These are phyloP conservation scores for Euphorbia corollata DNA, from an alignment of 441 rosid species.

Conservation along the genomic window DNA sequence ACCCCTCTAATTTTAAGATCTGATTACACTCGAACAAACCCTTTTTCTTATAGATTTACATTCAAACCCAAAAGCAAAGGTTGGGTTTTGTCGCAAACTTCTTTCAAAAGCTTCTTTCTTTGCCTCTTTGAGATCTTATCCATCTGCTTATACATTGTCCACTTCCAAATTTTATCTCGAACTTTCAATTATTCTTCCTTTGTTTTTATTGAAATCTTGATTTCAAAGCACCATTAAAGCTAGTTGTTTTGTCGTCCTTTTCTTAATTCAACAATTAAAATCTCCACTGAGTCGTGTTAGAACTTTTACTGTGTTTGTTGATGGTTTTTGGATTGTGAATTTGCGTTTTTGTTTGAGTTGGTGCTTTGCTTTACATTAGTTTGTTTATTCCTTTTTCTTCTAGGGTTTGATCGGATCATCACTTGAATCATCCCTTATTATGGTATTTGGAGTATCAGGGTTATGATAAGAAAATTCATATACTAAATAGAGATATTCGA, in stretches of 20 bases:
- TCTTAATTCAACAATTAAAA: neutral
- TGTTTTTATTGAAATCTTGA: neutral
- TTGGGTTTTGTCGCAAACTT: no score
- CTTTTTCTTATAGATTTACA: neutral
- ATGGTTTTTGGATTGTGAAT: conserved; percentile 9
- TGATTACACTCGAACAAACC: conserved; percentile 1
- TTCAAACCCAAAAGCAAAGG: no score
- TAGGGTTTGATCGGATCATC: conserved; percentile 55
- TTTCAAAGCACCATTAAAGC: conserved; percentile 15
- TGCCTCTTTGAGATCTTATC: conserved; percentile 28
- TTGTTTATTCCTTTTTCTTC: conserved; percentile 19
- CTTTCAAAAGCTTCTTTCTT: no score
- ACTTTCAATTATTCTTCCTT: conserved; percentile 4
- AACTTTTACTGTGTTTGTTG: no score
- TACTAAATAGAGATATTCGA: conserved; percentile 18
- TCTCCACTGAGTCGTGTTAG: neutral
- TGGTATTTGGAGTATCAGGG: conserved; percentile 37
- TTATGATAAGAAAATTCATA: conserved; percentile 25
- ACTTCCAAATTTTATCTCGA: conserved; percentile 13
- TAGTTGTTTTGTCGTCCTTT: conserved; percentile 11
- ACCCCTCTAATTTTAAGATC: conserved; percentile 20
- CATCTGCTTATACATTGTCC: conserved; percentile 24
- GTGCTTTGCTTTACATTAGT: conserved; percentile 25
- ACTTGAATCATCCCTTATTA: conserved; percentile 42
- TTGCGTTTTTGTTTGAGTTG: conserved; percentile 23